Percentiles rank a stretch among this genome's conserved stretches.
phyloP scores from a whole-genome alignment of 768 basidiomycete species.

The Cubamyces lactineus region DNA sequence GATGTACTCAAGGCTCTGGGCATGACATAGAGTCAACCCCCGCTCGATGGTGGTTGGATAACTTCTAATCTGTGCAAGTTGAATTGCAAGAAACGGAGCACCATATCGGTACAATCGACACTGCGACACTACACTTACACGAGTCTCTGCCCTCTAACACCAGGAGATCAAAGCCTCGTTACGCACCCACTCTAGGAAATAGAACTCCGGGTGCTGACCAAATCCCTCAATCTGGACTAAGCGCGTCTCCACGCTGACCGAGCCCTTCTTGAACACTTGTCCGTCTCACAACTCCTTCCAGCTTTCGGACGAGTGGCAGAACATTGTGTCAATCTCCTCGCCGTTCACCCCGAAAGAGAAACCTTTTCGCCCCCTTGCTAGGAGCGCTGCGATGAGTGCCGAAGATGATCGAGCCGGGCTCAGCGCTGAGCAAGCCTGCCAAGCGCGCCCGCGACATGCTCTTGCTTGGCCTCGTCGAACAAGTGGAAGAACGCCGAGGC shows the following conservation, averaged over 20 bases:
- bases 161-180: background rate
- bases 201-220: background rate
- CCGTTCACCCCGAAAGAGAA: background rate
- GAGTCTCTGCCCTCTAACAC: conserved; percentile 34
- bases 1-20: too few species aligned
- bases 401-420: conserved; percentile 48
- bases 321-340: conserved; percentile 21
- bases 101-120: too few species aligned
- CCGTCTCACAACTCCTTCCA: conserved; percentile 46
- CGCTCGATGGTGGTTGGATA: too few species aligned
- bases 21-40: too few species aligned
- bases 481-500: conserved; percentile 51
- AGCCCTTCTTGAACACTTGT: conserved; percentile 31
- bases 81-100: conserved; percentile 14
- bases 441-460: conserved; percentile 43
- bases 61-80: conserved; percentile 41
- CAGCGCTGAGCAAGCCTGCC: conserved; percentile 44
- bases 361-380: conserved; percentile 33
- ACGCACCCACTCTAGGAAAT: background rate
- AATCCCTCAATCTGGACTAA: background rate
- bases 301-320: conserved; percentile 39
- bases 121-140: too few species aligned
- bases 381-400: conserved; percentile 40
- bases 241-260: conserved; percentile 31
- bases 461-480: conserved; percentile 44